Conservation (phyloP, 208 protist genomes). For the Novymonas esmeraldas region DNA sequence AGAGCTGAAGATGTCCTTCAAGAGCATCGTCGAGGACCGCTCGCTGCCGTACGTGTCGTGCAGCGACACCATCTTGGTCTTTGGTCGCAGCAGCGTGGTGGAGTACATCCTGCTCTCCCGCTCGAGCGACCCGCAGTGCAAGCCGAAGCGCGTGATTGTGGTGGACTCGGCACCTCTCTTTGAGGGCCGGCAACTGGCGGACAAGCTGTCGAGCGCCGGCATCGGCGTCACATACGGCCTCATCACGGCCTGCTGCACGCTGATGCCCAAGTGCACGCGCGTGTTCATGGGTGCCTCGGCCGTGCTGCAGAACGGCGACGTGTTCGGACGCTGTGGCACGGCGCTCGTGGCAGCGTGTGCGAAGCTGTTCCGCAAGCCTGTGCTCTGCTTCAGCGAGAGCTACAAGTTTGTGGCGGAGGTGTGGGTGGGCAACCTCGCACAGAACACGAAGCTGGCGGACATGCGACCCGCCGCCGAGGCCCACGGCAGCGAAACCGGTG, state of each 20-base stretch:
- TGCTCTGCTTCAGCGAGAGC: conserved; percentile 97
- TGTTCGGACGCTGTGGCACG: conserved; percentile 94
- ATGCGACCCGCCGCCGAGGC: conserved; percentile 32
- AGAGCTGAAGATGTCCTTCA: conserved; percentile 67
- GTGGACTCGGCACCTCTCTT: conserved; percentile 95
- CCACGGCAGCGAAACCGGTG: conserved; percentile 19
- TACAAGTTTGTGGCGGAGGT: conserved; percentile 98
- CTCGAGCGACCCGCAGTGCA: conserved; percentile 39
- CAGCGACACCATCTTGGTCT: conserved; percentile 78
- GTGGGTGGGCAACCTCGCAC: conserved; percentile 95
- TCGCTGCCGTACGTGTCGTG: conserved; percentile 67
- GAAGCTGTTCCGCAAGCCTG: conserved; percentile 93
- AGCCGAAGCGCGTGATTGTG: conserved; percentile 88
- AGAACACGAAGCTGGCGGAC: conserved; percentile 92
- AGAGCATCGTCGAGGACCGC: conserved; percentile 78
- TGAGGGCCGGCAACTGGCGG: conserved; percentile 86
- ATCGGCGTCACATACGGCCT: conserved; percentile 94
- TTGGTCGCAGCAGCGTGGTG: conserved; percentile 78
- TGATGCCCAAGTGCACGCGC: conserved; percentile 94
- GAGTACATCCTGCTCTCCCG: conserved; percentile 76
- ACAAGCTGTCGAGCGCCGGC: conserved; percentile 70
- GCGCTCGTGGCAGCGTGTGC: conserved; percentile 94
- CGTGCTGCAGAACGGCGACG: conserved; percentile 94
- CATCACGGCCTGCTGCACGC: conserved; percentile 93
- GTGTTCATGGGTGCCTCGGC: conserved; percentile 95